These are phyloP conservation scores for Ganoderma sinense DNA, from an alignment of 1,284 basidiomycete genomes.

Conservation along the genomic window DNA sequence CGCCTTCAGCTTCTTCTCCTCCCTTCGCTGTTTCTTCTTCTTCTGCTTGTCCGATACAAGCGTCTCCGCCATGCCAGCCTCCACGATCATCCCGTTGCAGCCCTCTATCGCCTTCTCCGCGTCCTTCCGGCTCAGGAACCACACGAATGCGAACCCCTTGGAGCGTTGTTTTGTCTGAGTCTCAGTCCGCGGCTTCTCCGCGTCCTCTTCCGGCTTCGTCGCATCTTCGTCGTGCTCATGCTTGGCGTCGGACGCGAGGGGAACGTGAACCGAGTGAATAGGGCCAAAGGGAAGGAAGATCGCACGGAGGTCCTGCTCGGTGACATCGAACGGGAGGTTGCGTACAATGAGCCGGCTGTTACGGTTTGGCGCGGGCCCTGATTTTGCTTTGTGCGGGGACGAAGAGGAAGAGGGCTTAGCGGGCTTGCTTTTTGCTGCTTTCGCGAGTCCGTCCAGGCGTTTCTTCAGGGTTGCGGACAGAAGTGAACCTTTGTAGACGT, in stretches of 20 bases:
- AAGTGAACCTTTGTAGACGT: constrained; percentile 90
- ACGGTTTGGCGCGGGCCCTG: constrained; percentile 62
- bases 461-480: constrained; percentile 94
- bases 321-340: constrained; percentile 87
- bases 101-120: constrained; percentile 86
- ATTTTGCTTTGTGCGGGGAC: constrained; percentile 40
- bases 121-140: constrained; percentile 89
- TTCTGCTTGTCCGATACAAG: constrained; percentile 79
- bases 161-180: constrained; percentile 45
- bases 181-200: constrained; percentile 22
- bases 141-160: constrained; percentile 95
- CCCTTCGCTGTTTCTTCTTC: constrained; percentile 69
- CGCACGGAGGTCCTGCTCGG: constrained; percentile 87
- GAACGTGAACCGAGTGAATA: constrained; percentile 88
- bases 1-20: constrained; percentile 61
- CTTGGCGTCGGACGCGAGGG: constrained; percentile 45
- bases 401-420: constrained; percentile 10
- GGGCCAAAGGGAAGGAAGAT: constrained; percentile 92
- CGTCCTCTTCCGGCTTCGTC: constrained; percentile 30
- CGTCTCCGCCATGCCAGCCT: constrained; percentile 71
- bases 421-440: constrained; percentile 48
- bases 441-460: constrained; percentile 75
- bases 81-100: constrained; percentile 83
- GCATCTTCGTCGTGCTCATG: constrained; percentile 40
- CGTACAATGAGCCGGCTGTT: constrained; percentile 91